Evolutionary conservation across 2,329 filamentous ascomycete genomes (phyloP).

Genomic region (Stagonosporopsis chrysanthemi): DNA sequence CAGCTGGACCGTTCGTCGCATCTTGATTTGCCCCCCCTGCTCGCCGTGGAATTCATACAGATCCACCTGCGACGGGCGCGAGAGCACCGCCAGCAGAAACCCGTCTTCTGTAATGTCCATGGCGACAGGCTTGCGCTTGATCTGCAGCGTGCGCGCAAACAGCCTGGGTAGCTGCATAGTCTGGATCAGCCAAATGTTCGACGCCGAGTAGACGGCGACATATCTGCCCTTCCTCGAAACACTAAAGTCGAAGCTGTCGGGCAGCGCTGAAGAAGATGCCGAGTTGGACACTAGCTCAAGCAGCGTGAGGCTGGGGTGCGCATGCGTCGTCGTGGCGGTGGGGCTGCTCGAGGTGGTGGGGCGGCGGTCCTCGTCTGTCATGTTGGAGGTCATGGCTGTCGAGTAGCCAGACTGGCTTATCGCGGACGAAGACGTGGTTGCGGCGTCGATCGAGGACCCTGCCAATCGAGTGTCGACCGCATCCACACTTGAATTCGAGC

Average conservation of each 20-base stretch:
- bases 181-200: constrained; percentile 50
- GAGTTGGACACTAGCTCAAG: constrained; percentile 50
- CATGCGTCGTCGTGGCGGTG: constrained; percentile 34
- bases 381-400: constrained; percentile 47
- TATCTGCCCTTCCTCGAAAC: constrained; percentile 48
- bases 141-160: constrained; percentile 47
- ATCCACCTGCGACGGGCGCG: constrained; percentile 83
- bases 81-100: constrained; percentile 77
- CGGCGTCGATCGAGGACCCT: constrained; percentile 30
- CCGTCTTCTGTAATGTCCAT: constrained; percentile 83
- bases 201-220: constrained; percentile 48
- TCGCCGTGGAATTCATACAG: constrained; percentile 72
- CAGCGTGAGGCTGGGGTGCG: constrained; percentile 44
- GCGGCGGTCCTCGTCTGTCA: constrained; percentile 39
- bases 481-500: constrained; percentile 32
- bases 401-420: constrained; percentile 37
- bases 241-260: constrained; percentile 49
- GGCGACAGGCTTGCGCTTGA: constrained; percentile 56
- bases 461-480: constrained; percentile 39
- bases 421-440: constrained; percentile 38
- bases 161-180: constrained; percentile 46
- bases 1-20: constrained; percentile 75
- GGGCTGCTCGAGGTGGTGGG: constrained; percentile 25
- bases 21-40: constrained; percentile 63
- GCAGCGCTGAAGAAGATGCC: constrained; percentile 49